A percentile compares a stretch with the other conserved stretches of the same genome.
These are phyloP conservation scores for Paratrypanosoma confusum DNA, from an alignment of 208 protist species.

Conservation along the genomic window DNA sequence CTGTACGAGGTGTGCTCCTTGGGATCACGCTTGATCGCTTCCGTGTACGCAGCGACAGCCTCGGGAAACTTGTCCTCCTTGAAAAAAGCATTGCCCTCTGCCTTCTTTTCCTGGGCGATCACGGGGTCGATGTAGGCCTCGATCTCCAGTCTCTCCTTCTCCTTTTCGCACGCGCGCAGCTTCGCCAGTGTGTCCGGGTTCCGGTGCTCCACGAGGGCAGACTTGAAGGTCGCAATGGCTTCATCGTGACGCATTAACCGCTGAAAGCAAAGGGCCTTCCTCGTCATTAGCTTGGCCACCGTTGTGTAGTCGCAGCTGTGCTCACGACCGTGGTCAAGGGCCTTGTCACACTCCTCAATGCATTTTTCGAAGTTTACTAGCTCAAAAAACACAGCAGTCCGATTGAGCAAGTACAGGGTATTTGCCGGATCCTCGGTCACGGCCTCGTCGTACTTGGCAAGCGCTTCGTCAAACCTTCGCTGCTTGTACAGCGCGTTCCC, in stretches of 20 bases:
- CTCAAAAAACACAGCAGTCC: slow-evolving; percentile 92
- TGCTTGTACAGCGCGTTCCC: slow-evolving; percentile 93
- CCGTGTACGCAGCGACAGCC: slow-evolving; percentile 88
- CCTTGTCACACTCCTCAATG: slow-evolving; percentile 83
- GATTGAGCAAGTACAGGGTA: slow-evolving; percentile 83
- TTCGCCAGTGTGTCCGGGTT: slow-evolving; percentile 87
- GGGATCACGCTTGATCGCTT: slow-evolving; percentile 92
- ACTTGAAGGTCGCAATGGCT: slow-evolving; percentile 85
- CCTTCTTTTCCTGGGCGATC: slow-evolving; percentile 83
- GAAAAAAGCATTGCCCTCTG: slow-evolving; percentile 94
- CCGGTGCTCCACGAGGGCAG: slow-evolving; percentile 86
- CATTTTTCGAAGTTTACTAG: slow-evolving; percentile 87
- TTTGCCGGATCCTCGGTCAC: slow-evolving; percentile 77
- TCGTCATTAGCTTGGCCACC: slow-evolving; percentile 85
- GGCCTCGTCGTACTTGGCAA: slow-evolving; percentile 83
- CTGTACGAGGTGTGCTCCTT: slow-evolving; percentile 90
- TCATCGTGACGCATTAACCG: slow-evolving; percentile 76
- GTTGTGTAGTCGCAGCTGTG: slow-evolving; percentile 89
- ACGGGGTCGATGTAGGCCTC: slow-evolving; percentile 90
- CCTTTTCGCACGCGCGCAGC: slow-evolving; percentile 83
- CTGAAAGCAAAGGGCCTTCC: slow-evolving; percentile 80
- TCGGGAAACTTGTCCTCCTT: slow-evolving; percentile 93
- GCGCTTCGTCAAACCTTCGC: slow-evolving; percentile 89
- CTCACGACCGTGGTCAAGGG: slow-evolving; percentile 76
- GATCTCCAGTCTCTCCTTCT: slow-evolving; percentile 72